Base-by-base conservation (phyloP, 2,329 filamentous ascomycete genomes). In the Plectosphaerella plurivora region DNA sequence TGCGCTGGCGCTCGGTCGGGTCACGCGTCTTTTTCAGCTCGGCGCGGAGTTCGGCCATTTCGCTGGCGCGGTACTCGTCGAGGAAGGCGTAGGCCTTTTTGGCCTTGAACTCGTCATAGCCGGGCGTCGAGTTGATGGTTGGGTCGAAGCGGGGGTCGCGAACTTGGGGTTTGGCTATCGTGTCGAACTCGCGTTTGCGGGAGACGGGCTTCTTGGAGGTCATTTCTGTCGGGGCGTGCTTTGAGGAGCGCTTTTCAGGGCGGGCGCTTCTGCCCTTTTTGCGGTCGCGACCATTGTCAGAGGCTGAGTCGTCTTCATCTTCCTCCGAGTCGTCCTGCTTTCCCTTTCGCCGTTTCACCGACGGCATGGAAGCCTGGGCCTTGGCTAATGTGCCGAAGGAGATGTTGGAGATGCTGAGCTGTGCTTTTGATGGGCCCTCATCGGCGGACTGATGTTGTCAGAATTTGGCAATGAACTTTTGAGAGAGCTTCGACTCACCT, bases 71-170 rank as follows among this genome's bases (percentile, higher is more conserved):
- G 73, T 97, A 97, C 56, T 90, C 87, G 61, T 92, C 84, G 49
- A 99, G 74, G 73, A 99, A 99, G 3, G 84, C 78, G 71, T 99
- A 99, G 35, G 91, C 89, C 59, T 83, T 85, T 54, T 80, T 81
- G 35, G 86, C 70, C 57, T 80, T 81, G 48, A 73, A 70, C 65
- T 80, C 81, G 65, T 89, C 82, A 20, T 75, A 67, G 15, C 68
- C 70, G 53, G 62, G 65, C 41, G 67, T 65, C 58, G 71, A 59
- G 22, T 83, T 77, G 39, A 77, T 68, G 12, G 86, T 67, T 1
- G 86, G 79, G 57, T 94, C 90, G 73, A 99, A 99, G 49, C 94
- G 87, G 16, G 94, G 94, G 69, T 99, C 94, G 51, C 93, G 87
- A 18, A 77, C 60, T 42, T 75, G 68, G 2, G 78, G 73, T 65